Evolutionary conservation across 2,329 filamentous ascomycete genomes (phyloP).

Genomic region (Epichloe baconii): DNA sequence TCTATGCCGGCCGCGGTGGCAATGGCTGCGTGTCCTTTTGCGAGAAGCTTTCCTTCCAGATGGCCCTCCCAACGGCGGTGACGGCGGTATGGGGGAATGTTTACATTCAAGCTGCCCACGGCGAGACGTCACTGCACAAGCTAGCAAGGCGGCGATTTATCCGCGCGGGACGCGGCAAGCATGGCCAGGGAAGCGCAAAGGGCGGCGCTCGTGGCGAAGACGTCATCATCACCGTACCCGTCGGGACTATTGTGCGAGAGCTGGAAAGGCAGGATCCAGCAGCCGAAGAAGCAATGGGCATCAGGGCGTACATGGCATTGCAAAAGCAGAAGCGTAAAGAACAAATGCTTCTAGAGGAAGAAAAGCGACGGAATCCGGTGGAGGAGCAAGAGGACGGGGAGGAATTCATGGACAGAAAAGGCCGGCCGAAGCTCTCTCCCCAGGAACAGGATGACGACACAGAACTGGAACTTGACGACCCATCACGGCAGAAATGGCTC

Average conservation of each 20-base stretch:
- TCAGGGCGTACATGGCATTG: constrained; percentile 19
- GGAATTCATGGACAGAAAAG: constrained; percentile 2
- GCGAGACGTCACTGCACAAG: constrained; percentile 89
- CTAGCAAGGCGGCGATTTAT: constrained; percentile 64
- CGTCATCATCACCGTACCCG: constrained; percentile 75
- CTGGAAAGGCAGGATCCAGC: constrained; percentile 66
- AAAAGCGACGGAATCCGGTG: constrained; percentile 9
- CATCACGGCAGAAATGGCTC: constrained; percentile 62
- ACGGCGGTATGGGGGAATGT: constrained; percentile 91
- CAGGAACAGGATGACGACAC: constrained; percentile 19
- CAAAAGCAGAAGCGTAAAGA: constrained; percentile 21
- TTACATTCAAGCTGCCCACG: constrained; percentile 85
- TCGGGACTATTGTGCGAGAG: constrained; percentile 83
- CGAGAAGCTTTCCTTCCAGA: constrained; percentile 82
- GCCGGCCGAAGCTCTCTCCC: constrained; percentile 1
- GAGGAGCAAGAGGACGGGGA: constrained; percentile 6
- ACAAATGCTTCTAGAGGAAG: constrained; percentile 22
- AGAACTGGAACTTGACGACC: constrained; percentile 29
- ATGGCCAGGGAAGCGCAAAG: constrained; percentile 60
- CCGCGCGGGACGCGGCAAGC: constrained; percentile 62
- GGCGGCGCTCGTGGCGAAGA: constrained; percentile 77
- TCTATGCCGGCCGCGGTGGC: constrained; percentile 71
- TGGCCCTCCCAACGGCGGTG: constrained; percentile 86
- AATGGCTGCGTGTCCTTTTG: constrained; percentile 91
- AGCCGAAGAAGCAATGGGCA: constrained; percentile 42